Percentiles rank a stretch among this genome's conserved stretches.
phyloP scores from a whole-genome alignment of 2,329 filamentous ascomycete genomes.

The Macrophomina pseudophaseolina region DNA sequence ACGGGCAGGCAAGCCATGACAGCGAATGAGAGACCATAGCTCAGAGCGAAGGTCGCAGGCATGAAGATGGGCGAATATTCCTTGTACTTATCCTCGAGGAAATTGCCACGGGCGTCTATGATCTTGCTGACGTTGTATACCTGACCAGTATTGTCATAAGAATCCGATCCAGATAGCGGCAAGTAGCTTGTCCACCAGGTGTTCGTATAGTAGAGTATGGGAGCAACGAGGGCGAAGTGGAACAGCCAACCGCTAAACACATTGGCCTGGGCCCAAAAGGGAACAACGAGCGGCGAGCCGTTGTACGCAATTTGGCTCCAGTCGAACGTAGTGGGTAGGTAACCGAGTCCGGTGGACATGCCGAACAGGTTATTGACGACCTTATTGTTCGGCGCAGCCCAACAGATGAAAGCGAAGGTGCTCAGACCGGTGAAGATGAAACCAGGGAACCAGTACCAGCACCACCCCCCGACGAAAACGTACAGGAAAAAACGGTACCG shows the following conservation, averaged over 20 bases:
- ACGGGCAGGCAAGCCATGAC: slow-evolving; percentile 41
- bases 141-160: slow-evolving; percentile 71
- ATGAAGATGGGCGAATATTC: slow-evolving; percentile 49
- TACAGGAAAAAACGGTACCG: slow-evolving; percentile 35
- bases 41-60: slow-evolving; percentile 43
- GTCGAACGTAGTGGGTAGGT: slow-evolving; percentile 36
- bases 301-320: slow-evolving; percentile 33
- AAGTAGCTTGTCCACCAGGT: slow-evolving; percentile 48
- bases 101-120: slow-evolving; percentile 37
- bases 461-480: slow-evolving; percentile 32
- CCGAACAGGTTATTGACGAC: slow-evolving; percentile 39
- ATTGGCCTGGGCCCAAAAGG: slow-evolving; percentile 47
- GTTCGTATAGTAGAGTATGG: slow-evolving; percentile 58
- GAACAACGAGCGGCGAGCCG: slow-evolving; percentile 34
- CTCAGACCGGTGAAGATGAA: slow-evolving; percentile 32
- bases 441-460: slow-evolving; percentile 38
- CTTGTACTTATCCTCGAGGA: slow-evolving; percentile 46
- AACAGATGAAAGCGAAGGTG: slow-evolving; percentile 36
- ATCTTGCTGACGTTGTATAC: slow-evolving; percentile 64
- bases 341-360: slow-evolving; percentile 32
- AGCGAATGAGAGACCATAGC: slow-evolving; percentile 46
- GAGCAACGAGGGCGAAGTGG: slow-evolving; percentile 41
- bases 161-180: slow-evolving; percentile 18
- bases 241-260: slow-evolving; percentile 51
- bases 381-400: slow-evolving; percentile 35